Evolutionary conservation across 805 yeast species (phyloP).

Genomic region (Tetrapisispora taiwanensis): DNA sequence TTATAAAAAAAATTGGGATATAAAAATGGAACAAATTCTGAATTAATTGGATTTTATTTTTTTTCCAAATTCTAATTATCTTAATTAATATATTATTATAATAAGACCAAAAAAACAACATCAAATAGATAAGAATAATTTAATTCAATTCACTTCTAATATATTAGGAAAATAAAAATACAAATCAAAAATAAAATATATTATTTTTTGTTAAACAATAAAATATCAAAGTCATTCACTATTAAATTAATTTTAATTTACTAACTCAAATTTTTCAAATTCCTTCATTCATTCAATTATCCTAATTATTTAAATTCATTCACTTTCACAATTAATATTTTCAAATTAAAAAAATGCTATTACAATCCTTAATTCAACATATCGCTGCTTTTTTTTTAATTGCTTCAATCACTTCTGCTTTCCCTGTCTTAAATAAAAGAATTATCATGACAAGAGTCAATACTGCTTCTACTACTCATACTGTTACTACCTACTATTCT

Average conservation of each 20-base stretch:
- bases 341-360: neutral
- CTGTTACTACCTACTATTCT: slow-evolving; percentile 34
- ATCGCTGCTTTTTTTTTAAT: slow-evolving; percentile 1
- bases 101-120: neutral
- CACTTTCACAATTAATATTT: neutral
- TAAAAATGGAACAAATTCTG: too few relatives aligned
- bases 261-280: neutral
- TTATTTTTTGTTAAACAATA: neutral
- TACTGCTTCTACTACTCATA: slow-evolving; percentile 44
- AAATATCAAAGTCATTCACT: neutral
- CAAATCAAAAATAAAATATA: too few relatives aligned
- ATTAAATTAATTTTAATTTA: neutral
- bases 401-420: slow-evolving; percentile 11
- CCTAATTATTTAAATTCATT: neutral
- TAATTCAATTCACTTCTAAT: neutral
- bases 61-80: too few relatives aligned
- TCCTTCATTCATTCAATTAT: neutral
- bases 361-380: neutral
- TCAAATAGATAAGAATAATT: neutral
- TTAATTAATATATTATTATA: too few relatives aligned
- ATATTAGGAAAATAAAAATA: neutral
- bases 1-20: too few relatives aligned
- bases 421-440: slow-evolving; percentile 28
- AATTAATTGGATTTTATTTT: too few relatives aligned
- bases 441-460: slow-evolving; percentile 42